Evolutionary conservation across 1,284 basidiomycete genomes (phyloP).

Genomic region (Mycena sp.): DNA sequence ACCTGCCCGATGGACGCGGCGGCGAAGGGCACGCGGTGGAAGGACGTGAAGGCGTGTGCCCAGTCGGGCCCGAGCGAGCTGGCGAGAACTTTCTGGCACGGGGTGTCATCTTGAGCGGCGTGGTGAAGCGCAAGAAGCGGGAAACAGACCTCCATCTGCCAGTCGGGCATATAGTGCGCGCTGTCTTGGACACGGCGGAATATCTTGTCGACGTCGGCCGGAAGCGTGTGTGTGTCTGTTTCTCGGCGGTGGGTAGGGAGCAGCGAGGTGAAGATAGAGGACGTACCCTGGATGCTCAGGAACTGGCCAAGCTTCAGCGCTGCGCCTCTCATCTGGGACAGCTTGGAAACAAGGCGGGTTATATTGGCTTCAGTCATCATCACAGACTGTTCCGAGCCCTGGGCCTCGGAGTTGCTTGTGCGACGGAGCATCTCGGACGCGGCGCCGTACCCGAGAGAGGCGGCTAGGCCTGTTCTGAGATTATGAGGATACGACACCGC

Average conservation of each 20-base stretch:
- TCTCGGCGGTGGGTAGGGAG: not conserved
- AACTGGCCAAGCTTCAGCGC: conserved; percentile 98
- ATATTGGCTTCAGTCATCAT: conserved; percentile 94
- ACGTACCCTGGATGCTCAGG: conserved; percentile 92
- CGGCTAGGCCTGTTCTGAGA: conserved; percentile 68
- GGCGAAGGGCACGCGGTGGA: conserved; percentile 91
- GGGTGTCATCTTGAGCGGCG: conserved; percentile 5
- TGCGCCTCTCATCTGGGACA: conserved; percentile 95
- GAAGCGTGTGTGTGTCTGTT: conserved; percentile 87
- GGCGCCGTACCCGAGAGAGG: conserved; percentile 76
- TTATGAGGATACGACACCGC: not conserved
- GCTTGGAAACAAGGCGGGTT: conserved; percentile 88
- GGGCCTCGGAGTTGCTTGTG: conserved; percentile 34
- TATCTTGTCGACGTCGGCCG: conserved; percentile 90
- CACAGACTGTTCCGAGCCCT: conserved; percentile 57
- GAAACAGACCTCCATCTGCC: conserved; percentile 88
- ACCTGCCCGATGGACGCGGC: conserved; percentile 99
- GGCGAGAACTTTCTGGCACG: conserved; percentile 76
- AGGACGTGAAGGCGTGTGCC: conserved; percentile 76
- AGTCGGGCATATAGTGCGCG: conserved; percentile 98
- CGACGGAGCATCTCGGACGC: conserved; percentile 69
- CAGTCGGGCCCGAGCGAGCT: conserved; percentile 83
- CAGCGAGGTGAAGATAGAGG: not conserved
- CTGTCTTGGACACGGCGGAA: conserved; percentile 93
- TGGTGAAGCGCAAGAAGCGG: not conserved